Evolutionary conservation across 2,329 filamentous ascomycete genomes (phyloP), one percentile per base, ranked within the genome.

Genomic region (Penicillium italicum): DNA sequence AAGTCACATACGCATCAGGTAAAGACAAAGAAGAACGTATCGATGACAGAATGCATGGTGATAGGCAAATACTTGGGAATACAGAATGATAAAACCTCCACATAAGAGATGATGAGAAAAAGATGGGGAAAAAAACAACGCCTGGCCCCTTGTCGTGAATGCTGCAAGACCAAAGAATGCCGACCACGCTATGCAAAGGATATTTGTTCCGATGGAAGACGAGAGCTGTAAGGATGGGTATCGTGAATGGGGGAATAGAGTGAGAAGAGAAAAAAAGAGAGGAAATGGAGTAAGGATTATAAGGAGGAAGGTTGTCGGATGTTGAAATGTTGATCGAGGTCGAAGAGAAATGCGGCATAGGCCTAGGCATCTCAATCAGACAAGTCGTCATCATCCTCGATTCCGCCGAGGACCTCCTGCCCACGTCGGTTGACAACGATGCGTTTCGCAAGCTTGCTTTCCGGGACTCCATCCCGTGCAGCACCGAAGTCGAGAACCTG

Each of bases 401-500:
- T 60, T 41, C 70, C 68, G 55, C 58, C 64, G 14, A 50, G 18
- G 26, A 73, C 63, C 65, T 77, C 73, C 48, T 69, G 63, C 22
- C 76, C 76, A 38, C 69, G 68, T 48, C 67, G 66, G 58, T 78
- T 74, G 50, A 79, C 76, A 16, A 76, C 79, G 53, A 92, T 91
- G 44, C 93, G 86, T 64, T 85, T 85, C 41, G 92, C 92, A 42
- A 93, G 85, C 65, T 92, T 84, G 61, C 88, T 85, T 16, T 85
- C 81, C 3, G 90, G 84, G 57, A 91, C 84, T 50, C 93, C 93
- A 69, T 99, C 94, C 63, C 94, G 88, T 45, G 90, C 87, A 61
- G 94, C 94, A 56, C 94, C 94, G 75, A 97, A 99, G 76, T 99
- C 94, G 57, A 99, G 87, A 62, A 99, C 93, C 94, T 97, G 62